Conservation (phyloP, 2,329 filamentous ascomycete genomes). For the Lecanosticta acicola region DNA sequence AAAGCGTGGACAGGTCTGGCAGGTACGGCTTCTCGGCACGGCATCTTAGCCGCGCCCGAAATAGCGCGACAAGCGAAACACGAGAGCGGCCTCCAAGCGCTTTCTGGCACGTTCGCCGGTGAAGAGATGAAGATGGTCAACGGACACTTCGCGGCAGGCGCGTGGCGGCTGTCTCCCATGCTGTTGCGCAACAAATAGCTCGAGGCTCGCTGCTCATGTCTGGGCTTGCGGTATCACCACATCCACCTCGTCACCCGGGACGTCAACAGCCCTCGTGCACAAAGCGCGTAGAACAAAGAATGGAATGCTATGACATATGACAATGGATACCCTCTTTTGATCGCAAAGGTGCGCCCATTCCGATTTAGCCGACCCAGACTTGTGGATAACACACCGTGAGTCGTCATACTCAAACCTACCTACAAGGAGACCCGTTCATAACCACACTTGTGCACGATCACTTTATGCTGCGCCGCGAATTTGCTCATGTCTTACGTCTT, state of each 20-base stretch:
- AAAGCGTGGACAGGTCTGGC: background rate
- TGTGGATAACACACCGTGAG: background rate
- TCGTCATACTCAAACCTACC: no score
- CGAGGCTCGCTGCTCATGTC: background rate
- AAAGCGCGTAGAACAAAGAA: constrained; percentile 3
- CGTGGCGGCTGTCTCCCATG: background rate
- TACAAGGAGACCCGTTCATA: no score
- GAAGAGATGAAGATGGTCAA: background rate
- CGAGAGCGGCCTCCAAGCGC: background rate
- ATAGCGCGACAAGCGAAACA: constrained; percentile 3
- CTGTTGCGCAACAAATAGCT: background rate
- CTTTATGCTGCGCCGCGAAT: background rate
- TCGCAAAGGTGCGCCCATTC: constrained; percentile 6
- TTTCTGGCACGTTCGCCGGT: background rate
- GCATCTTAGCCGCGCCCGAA: constrained; percentile 6
- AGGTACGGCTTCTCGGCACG: background rate
- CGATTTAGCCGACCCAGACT: constrained; percentile 3
- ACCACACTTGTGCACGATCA: background rate
- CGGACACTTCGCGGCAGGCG: background rate
- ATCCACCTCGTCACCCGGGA: background rate
- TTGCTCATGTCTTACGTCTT: background rate
- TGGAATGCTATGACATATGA: constrained; percentile 8
- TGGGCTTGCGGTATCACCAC: background rate
- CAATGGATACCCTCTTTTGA: constrained; percentile 3
- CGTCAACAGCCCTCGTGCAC: background rate